These are phyloP conservation scores for Phytophthora litchii DNA, from an alignment of 352 stramenopile species.

Conservation along the genomic window DNA sequence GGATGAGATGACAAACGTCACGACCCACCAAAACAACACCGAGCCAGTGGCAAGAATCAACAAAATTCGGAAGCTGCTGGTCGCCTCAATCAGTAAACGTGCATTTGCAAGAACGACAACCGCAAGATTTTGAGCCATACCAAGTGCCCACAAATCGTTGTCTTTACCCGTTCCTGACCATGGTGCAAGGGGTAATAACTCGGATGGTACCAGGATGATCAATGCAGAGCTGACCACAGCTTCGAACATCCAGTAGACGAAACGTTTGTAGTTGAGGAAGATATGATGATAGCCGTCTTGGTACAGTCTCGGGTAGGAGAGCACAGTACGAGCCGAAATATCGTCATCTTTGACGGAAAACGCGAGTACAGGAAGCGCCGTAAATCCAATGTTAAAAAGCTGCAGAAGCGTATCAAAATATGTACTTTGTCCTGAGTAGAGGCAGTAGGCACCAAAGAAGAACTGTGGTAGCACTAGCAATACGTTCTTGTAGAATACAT, in stretches of 20 bases:
- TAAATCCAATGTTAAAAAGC: conserved; percentile 86
- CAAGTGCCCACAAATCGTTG: conserved; percentile 72
- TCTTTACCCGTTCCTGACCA: conserved; percentile 57
- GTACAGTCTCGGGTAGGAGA: conserved; percentile 60
- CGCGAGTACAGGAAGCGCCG: conserved; percentile 66
- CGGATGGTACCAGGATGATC: conserved; percentile 51
- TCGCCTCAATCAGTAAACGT: conserved; percentile 56
- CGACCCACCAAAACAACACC: conserved; percentile 55
- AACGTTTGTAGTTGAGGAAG: conserved; percentile 57
- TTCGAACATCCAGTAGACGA: conserved; percentile 67
- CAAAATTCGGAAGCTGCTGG: conserved; percentile 33
- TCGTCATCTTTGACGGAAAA: conserved; percentile 69
- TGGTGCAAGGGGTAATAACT: conserved; percentile 47
- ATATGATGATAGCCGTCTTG: conserved; percentile 52
- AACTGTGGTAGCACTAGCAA: conserved; percentile 82
- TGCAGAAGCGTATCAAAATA: conserved; percentile 83
- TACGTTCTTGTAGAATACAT: conserved; percentile 92
- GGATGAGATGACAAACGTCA: conserved; percentile 54
- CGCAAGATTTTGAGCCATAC: conserved; percentile 66
- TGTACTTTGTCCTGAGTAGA: conserved; percentile 79
- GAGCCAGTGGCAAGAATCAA: conserved; percentile 41
- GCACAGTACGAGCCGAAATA: conserved; percentile 47
- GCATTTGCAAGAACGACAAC: conserved; percentile 65
- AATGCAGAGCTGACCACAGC: conserved; percentile 52
- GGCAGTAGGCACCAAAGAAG: conserved; percentile 70